These are phyloP conservation scores for Trichoderma cornu-damae DNA, from an alignment of 2,329 filamentous ascomycete genomes.

Conservation along the genomic window DNA sequence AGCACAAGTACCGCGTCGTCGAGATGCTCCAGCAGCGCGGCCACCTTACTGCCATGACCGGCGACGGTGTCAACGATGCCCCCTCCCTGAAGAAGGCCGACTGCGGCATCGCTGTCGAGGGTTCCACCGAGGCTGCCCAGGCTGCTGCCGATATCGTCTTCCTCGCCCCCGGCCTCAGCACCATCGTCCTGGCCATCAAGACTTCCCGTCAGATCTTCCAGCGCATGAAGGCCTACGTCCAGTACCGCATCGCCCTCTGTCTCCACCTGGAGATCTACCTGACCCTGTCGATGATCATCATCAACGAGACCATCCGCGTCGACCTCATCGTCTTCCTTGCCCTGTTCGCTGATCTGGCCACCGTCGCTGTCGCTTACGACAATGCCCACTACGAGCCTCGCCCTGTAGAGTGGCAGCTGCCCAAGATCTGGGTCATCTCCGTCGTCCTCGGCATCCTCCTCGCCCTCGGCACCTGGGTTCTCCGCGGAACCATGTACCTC, in stretches of 20 bases:
- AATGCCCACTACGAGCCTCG: slow-evolving; percentile 81
- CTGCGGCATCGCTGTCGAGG: slow-evolving; percentile 91
- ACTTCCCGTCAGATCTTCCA: slow-evolving; percentile 94
- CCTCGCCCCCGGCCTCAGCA: slow-evolving; percentile 82
- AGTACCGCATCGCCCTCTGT: slow-evolving; percentile 89
- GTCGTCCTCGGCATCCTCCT: slow-evolving; percentile 76
- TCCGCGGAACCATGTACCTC: slow-evolving; percentile 77
- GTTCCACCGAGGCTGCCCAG: slow-evolving; percentile 83
- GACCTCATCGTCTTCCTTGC: slow-evolving; percentile 89
- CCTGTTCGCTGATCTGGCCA: slow-evolving; percentile 90
- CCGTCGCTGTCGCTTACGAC: slow-evolving; percentile 87
- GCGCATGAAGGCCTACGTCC: slow-evolving; percentile 93
- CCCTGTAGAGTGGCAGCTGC: slow-evolving; percentile 92
- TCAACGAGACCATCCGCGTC: slow-evolving; percentile 79
- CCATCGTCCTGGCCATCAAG: slow-evolving; percentile 89
- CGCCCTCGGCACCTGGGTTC: slow-evolving; percentile 81
- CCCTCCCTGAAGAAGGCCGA: slow-evolving; percentile 91
- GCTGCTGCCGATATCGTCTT: slow-evolving; percentile 93
- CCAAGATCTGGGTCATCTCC: slow-evolving; percentile 90
- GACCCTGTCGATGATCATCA: slow-evolving; percentile 83
- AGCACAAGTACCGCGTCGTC: slow-evolving; percentile 93
- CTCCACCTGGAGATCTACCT: slow-evolving; percentile 89
- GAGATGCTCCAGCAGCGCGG: slow-evolving; percentile 91
- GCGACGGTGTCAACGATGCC: slow-evolving; percentile 92
- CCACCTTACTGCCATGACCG: slow-evolving; percentile 92